Percentiles rank a stretch among this genome's conserved stretches.
Conservation (phyloP, 257 asterid species). For the Solanum appendiculatum region DNA sequence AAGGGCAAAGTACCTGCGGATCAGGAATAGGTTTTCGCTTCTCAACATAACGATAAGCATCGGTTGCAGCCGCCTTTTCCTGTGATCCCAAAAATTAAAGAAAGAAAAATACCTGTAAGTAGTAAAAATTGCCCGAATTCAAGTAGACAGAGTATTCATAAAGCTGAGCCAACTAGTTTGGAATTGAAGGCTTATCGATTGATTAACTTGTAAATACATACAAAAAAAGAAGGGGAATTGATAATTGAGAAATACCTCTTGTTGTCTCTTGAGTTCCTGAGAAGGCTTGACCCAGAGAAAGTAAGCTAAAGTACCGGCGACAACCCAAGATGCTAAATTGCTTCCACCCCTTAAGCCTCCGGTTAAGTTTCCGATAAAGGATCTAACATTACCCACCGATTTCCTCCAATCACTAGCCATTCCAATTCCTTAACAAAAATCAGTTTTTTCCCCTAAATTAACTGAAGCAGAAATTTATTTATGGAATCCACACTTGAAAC, state of each 20-base stretch:
- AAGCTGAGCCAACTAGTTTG: not conserved
- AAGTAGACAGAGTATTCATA: not conserved
- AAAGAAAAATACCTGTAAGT: not conserved
- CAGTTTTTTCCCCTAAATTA: not conserved
- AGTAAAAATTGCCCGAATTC: not conserved
- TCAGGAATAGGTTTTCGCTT: constrained; percentile 77
- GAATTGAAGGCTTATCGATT: not conserved
- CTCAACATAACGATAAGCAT: constrained; percentile 59
- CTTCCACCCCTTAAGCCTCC: constrained; percentile 88
- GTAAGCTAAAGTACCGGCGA: constrained; percentile 98
- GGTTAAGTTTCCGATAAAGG: constrained; percentile 64
- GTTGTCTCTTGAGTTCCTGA: constrained; percentile 73
- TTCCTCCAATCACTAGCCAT: constrained; percentile 61
- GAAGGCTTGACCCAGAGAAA: constrained; percentile 87
- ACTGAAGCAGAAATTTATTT: not conserved
- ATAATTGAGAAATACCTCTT: constrained; percentile 33
- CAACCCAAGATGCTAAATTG: constrained; percentile 85
- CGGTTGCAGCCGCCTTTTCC: constrained; percentile 72
- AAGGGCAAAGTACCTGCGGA: constrained; percentile 50
- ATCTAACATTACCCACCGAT: constrained; percentile 53
- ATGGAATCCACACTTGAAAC: not conserved
- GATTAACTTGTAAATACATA: not conserved
- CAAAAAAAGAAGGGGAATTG: not conserved
- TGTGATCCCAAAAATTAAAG: constrained; percentile 3
- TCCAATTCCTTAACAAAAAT: not conserved